Base-by-base conservation (phyloP, 345 rosid genomes). In the Conringia planisiliqua region DNA sequence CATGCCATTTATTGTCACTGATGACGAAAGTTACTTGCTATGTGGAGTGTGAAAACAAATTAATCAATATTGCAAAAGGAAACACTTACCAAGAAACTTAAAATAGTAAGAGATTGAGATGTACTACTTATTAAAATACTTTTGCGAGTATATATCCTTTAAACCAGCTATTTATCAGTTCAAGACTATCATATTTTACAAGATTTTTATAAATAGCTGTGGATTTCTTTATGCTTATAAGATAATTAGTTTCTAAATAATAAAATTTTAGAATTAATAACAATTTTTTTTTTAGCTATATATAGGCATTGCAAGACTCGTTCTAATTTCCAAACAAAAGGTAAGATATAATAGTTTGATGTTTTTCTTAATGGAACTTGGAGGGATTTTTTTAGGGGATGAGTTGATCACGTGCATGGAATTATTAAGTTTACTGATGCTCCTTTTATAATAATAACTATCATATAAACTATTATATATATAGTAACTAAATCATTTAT, bases 1-100 rank as follows among this genome's bases (percentile, higher is more conserved):
- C 79, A 70, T 69, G 79, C 70, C 74, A 62, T 76, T 76, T 61
- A 68, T 68, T 68, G 47, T 6, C 6, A 12, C 10, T 33, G 74
- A 10, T 40, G 69, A 50, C 46, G 38, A 67, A 40, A 17, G 5
- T 6, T 54, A 52, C n/a, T 54, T 54, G 10, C 18, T 27, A 24
- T 52, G 33, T 22, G 14, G 56, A 50, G 1, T 50, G 30, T 17
- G 35, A 65, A 64, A 63, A 38, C 9, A 62, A 61, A 71, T 4
- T n/a, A 54, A 6, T 62, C 3, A 54, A 54, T 13, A 12, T 8
- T 32, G 13, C 44, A 17, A 12, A 61, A 61, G 66, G 62, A 39
- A 60, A 27, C 9, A 11, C 54, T 48, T 48, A 48, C 27, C 26
- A 50, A 50, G 29, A 20, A 22, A 20, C 29, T 10, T 50, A 50